Evolutionary conservation across 306 rosid genomes (phyloP), one percentile per base, ranked within the genome.

Genomic region (Vicia sativa): DNA sequence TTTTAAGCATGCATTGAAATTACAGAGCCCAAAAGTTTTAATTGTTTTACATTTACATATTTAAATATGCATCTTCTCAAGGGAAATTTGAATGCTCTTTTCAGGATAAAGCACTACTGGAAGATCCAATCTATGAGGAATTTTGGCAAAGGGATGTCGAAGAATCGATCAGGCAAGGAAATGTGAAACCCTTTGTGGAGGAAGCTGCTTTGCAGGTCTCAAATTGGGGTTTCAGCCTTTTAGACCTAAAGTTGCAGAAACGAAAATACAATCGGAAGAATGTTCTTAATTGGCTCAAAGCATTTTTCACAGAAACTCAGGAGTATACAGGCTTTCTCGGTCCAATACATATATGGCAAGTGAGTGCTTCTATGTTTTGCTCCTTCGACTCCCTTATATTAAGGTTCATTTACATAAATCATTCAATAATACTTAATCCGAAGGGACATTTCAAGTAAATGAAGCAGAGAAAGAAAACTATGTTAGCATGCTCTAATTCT

Each of bases 301-400:
- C 85, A 55, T 39, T 93, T 38, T 78, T 93, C 72, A 72, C 56
- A 21, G 89, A 81, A 78, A 83, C 64, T 59, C 77, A 72, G 73
- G 97, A 93, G 68, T 90, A 86, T 65, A 80, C 39, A 0, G 98
- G 98, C 65, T 93, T 93, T 84, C 86, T 88, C 61, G 98, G 98
- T 68, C 98, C 98, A 70, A 86, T 93, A 77, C 98, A 93, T 67
- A 80, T 90, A 83, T 93, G 98, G 97, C 98, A 93, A 83, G 98
- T 87, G 75, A 84, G 91, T 65, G 39, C 73, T 45, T 79, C 75
- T 62, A 67, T 68, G 43, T 68, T 62, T 18, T 69, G 56, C 28
- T 54, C 39, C 23, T 41, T n/a, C 4, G 0, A 45, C 46, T 21
- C 65, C 5, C 38, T 5, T 7, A 39, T 7, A 8, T 9, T 11